Conservation (phyloP, 2,329 filamentous ascomycete genomes). For the Botryotinia globosa region DNA sequence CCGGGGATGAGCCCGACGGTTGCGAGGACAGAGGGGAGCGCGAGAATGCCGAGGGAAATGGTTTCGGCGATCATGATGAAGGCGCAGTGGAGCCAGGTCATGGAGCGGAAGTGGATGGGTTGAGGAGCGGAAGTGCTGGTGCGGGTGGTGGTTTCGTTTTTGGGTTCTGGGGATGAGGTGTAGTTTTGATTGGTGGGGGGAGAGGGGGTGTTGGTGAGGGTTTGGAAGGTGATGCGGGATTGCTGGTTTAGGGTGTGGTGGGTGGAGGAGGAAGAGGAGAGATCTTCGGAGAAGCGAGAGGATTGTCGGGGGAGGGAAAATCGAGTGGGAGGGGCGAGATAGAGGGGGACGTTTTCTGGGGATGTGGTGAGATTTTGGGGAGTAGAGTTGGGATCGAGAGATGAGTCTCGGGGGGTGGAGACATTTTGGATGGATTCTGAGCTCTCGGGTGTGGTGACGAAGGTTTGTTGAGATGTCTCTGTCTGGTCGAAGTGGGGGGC, state of each 20-base stretch:
- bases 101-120: not conserved
- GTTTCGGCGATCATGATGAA: conserved; percentile 21
- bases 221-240: not conserved
- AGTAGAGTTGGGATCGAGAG: no score
- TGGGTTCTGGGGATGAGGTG: not conserved
- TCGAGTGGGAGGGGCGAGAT: not conserved
- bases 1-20: conserved; percentile 21
- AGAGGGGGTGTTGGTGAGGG: not conserved
- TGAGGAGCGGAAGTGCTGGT: not conserved
- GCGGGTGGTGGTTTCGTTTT: not conserved
- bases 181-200: no score
- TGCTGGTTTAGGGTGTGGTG: not conserved
- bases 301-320: not conserved
- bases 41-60: conserved; percentile 20
- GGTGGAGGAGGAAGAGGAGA: not conserved
- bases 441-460: not conserved
- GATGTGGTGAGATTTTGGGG: not conserved
- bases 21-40: conserved; percentile 17
- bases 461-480: not conserved
- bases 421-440: not conserved
- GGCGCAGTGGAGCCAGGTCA: conserved; percentile 17
- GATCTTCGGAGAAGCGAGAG: not conserved
- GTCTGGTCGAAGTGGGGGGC: not conserved
- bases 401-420: no score
- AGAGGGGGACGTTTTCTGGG: no score